Evolutionary conservation across 768 basidiomycete species (phyloP), one percentile per base, ranked within the genome.

Genomic region (Erythrobasidium yunnanense): DNA sequence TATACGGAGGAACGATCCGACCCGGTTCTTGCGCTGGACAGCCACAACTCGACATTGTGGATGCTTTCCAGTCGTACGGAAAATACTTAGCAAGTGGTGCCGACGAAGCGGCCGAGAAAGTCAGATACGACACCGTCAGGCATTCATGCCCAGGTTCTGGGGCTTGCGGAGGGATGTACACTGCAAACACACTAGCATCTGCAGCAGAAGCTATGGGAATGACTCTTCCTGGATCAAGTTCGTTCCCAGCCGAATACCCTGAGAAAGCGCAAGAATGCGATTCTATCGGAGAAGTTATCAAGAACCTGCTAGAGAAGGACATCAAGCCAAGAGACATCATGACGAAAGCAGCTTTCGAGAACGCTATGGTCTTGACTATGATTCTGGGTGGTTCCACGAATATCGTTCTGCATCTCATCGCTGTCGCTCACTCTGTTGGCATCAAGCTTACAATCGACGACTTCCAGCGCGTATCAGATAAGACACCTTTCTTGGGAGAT

Each of bases 301-400:
- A 83, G 72, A 84, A 86, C 74, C 82, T 99, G 54, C 79, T 97
- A 57, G 87, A 87, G 76, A 85, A 90, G 78, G 90, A 95, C 78
- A 86, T 97, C 73, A 81, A 88, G 47, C 95, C 95, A 2, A 80
- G 87, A 54, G 87, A 97, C 72, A 96, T 99, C 77, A 97, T 97
- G 93, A 96, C 91, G 18, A 83, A 86, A 8, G 83, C 86, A 20
- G 92, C 95, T 8, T 97, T 97, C 72, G 95, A 97, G 78, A 97
- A 96, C 77, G 93, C 95, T 2, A 92, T 97, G 83, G 93, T 89
- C 22, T 78, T 99, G 55, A 91, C 89, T 27, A 93, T 99, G 87
- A 86, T 92, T 71, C 84, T 99, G 38, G 95, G 95, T 47, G 95
- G 95, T 29, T 96, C 92, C 18, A 97, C 95, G 30, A 97, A 97